A percentile compares a stretch with the other conserved stretches of the same genome.
Conservation (phyloP, 2,329 filamentous ascomycete species). For the Chaetomium sp. region DNA sequence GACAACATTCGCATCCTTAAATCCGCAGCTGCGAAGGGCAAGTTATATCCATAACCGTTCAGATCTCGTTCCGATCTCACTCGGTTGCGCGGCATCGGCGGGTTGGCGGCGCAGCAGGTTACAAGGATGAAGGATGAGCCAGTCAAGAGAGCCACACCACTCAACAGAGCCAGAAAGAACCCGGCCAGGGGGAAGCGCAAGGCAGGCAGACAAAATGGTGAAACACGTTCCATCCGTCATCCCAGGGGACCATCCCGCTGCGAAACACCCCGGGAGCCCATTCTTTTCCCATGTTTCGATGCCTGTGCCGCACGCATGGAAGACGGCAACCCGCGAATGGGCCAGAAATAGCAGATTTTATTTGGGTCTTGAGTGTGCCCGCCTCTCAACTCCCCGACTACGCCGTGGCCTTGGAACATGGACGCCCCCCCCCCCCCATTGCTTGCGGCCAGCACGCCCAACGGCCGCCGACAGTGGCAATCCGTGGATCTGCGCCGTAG, state of each 20-base stretch:
- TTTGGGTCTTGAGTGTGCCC: too few species aligned
- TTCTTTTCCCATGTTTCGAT: neutral
- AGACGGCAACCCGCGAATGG: neutral
- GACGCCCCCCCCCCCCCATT: neutral
- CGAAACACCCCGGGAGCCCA: too few species aligned
- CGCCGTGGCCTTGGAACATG: neutral
- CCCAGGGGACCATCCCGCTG: neutral
- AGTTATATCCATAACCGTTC: neutral
- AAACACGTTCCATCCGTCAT: conserved; percentile 6
- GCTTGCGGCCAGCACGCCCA: neutral
- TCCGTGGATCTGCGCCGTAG: conserved; percentile 1
- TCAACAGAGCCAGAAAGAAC: neutral
- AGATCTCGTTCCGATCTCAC: neutral
- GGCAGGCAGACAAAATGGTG: neutral
- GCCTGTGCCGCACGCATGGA: neutral
- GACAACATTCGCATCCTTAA: neutral
- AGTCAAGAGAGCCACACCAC: neutral
- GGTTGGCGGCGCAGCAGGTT: conserved; percentile 1
- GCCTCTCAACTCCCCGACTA: neutral
- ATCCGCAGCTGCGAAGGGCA: neutral
- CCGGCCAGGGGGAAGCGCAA: neutral
- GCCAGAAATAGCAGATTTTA: conserved; percentile 5
- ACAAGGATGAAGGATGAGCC: neutral
- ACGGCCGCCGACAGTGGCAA: neutral
- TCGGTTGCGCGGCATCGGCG: neutral